Evolutionary conservation across 2,329 filamentous ascomycete species (phyloP).

Genomic region (Talaromyces funiculosus): DNA sequence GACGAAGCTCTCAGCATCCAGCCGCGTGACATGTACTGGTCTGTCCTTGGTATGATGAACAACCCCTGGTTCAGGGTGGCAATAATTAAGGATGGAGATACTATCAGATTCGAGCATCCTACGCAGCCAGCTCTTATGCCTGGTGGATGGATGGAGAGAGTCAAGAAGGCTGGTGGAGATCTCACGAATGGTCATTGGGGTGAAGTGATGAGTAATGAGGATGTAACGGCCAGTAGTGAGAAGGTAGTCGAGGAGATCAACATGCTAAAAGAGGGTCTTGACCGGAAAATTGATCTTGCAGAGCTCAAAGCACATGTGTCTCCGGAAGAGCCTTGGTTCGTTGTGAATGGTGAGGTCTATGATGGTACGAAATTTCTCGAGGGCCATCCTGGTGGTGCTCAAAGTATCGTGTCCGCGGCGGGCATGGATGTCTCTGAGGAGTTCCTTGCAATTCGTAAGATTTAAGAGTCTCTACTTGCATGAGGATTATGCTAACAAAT

Average conservation of each 20-base stretch:
- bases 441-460: slow-evolving; percentile 85
- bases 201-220: slow-evolving; percentile 51
- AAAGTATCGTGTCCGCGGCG: slow-evolving; percentile 77
- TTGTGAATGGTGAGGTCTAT: slow-evolving; percentile 82
- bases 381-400: slow-evolving; percentile 77
- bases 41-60: slow-evolving; percentile 94
- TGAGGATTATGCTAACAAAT: neutral
- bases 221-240: slow-evolving; percentile 32
- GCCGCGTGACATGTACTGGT: slow-evolving; percentile 94
- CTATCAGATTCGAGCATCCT: slow-evolving; percentile 77
- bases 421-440: slow-evolving; percentile 79
- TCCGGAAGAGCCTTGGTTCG: slow-evolving; percentile 72
- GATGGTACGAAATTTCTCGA: slow-evolving; percentile 76
- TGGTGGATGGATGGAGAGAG: slow-evolving; percentile 89
- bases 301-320: slow-evolving; percentile 65
- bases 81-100: slow-evolving; percentile 61
- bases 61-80: slow-evolving; percentile 87
- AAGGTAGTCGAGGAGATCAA: slow-evolving; percentile 61
- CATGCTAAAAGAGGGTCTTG: slow-evolving; percentile 67
- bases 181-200: slow-evolving; percentile 81
- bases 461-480: neutral
- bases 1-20: slow-evolving; percentile 83
- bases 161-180: slow-evolving; percentile 77
- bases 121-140: slow-evolving; percentile 71
- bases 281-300: slow-evolving; percentile 60